phyloP scores from a whole-genome alignment of 2,329 filamentous ascomycete genomes.

The Aureobasidium namibiae region DNA sequence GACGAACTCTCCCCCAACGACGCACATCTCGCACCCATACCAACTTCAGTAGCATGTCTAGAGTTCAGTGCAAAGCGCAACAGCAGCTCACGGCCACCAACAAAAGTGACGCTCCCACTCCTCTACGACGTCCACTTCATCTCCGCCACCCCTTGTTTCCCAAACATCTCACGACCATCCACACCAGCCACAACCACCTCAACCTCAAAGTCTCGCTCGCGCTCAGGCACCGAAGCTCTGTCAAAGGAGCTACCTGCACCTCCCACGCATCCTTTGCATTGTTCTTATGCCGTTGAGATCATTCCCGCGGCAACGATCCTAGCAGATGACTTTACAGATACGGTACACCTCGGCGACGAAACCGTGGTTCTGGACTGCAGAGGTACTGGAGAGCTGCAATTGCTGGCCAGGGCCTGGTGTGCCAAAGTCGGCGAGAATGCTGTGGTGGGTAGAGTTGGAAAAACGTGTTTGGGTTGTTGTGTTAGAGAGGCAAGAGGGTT shows the following conservation, averaged over 20 bases:
- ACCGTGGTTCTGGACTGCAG: conserved; percentile 41
- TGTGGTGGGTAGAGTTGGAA: conserved; percentile 56
- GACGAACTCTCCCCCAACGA: too few relatives aligned
- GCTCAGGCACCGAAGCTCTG: not conserved
- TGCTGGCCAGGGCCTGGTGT: conserved; percentile 64
- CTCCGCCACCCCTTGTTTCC: conserved; percentile 43
- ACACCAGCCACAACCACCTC: not conserved
- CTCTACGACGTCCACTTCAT: conserved; percentile 47
- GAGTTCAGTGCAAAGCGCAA: conserved; percentile 18
- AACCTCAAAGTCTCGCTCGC: not conserved
- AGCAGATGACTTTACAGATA: conserved; percentile 15
- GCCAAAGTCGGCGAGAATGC: conserved; percentile 68
- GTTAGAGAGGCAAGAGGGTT: conserved; percentile 66
- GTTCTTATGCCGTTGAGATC: conserved; percentile 29
- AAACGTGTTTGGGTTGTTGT: conserved; percentile 65
- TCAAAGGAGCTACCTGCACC: conserved; percentile 22
- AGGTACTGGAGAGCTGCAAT: conserved; percentile 57
- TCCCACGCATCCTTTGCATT: conserved; percentile 33
- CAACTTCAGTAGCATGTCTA: not conserved
- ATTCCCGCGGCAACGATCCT: conserved; percentile 26
- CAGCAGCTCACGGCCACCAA: not conserved
- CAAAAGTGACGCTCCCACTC: conserved; percentile 30
- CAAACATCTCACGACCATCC: conserved; percentile 10
- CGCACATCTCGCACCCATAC: not conserved
- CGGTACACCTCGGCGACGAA: conserved; percentile 18